phyloP scores from a whole-genome alignment of 208 protist genomes.

The Wallacemonas sp. region DNA sequence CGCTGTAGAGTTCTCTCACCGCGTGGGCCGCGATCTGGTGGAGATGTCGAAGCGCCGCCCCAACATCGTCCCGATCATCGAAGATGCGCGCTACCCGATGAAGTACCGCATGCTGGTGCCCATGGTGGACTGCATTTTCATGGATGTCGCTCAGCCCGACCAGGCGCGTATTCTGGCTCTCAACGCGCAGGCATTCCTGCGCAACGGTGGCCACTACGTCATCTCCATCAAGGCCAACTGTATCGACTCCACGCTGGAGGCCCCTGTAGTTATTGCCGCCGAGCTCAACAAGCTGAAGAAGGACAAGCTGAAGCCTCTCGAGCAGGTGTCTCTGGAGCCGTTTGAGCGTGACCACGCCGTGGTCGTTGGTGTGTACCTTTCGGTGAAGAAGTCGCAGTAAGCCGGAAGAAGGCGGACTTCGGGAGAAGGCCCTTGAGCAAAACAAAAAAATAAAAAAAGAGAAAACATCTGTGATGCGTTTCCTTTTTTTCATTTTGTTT shows the following conservation, averaged over 20 bases:
- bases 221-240: slow-evolving; percentile 99
- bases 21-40: slow-evolving; percentile 99
- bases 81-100: slow-evolving; percentile 99
- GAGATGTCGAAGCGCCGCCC: slow-evolving; percentile 99
- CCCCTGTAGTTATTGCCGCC: slow-evolving; percentile 97
- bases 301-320: slow-evolving; percentile 97
- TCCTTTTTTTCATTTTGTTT: slow-evolving; percentile 16
- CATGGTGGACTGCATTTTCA: slow-evolving; percentile 99
- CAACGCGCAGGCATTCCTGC: slow-evolving; percentile 99
- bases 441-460: slow-evolving; percentile 19
- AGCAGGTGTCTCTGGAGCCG: slow-evolving; percentile 99
- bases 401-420: slow-evolving; percentile 11
- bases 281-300: slow-evolving; percentile 98
- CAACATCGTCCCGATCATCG: slow-evolving; percentile 99
- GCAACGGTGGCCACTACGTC: slow-evolving; percentile 99
- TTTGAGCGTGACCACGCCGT: slow-evolving; percentile 99
- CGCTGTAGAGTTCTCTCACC: slow-evolving; percentile 99
- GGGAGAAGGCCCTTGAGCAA: no score
- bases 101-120: slow-evolving; percentile 99
- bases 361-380: slow-evolving; percentile 93
- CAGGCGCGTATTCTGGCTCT: slow-evolving; percentile 99
- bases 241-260: slow-evolving; percentile 99
- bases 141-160: slow-evolving; percentile 99
- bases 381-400: slow-evolving; percentile 65
- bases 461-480: slow-evolving; percentile 4